Base-by-base conservation (phyloP, 2,329 filamentous ascomycete genomes). In the Parascedosporium putredinis region DNA sequence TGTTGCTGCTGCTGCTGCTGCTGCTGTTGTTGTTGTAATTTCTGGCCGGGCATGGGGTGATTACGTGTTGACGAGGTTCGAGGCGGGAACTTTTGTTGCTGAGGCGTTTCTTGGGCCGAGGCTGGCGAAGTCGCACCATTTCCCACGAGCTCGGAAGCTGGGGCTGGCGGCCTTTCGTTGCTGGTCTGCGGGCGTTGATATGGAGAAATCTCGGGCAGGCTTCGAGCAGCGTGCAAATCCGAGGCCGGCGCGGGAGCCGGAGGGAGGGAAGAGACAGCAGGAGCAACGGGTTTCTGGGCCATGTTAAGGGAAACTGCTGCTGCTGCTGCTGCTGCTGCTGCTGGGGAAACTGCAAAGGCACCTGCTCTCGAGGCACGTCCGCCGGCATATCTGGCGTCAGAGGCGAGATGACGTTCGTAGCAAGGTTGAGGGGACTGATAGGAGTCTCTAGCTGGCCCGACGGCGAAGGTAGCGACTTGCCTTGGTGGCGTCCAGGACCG, bases 21-120 rank as follows among this genome's bases (percentile, higher is more conserved):
- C n/a, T n/a, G n/a, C n/a, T n/a, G n/a, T n/a, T n/a, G n/a, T n/a
- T n/a, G n/a, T n/a, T n/a, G n/a, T n/a, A n/a, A n/a, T 25, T 33
- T 38, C 46, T 51, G 52, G 38, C 48, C 54, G 50, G 6, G 51
- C 51, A 18, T 49, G 50, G 27, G 55, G 57, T 45, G 55, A 57
- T 27, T 56, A 56, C 46, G 53, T 55, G 18, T 49, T 4, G 66
- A 66, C 4, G 64, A 60, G 16, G 57, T 61, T n/a, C 66, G 62
- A 12, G 62, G 59, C 6, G 64, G 58, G 33, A 62, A 62, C 50
- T 55, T 62, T 22, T 52, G 49, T 31, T 53, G 61, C 55, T 31
- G 27, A 12, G 49, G 55, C 56, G 20, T 55, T 42, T 31, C 57
- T 53, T 20, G 57, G 24, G 46, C 53, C 46, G 42, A 51, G 42